Conservation (phyloP, 352 stramenopile species). For the Pythium dissimile region DNA sequence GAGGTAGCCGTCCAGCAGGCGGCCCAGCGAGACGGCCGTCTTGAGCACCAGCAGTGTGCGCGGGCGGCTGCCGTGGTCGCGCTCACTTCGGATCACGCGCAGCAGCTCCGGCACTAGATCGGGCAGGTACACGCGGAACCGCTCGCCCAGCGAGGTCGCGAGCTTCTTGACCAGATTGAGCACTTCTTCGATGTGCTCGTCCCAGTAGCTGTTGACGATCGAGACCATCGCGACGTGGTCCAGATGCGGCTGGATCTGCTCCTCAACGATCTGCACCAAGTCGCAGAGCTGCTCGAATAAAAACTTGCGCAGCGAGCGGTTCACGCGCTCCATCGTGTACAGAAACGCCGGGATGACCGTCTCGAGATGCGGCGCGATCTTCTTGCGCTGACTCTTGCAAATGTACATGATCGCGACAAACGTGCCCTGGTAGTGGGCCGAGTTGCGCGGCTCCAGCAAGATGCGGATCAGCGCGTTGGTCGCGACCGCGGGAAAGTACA, state of each 20-base stretch:
- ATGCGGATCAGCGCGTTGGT: constrained; percentile 97
- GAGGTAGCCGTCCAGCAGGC: constrained; percentile 78
- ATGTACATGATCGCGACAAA: constrained; percentile 99
- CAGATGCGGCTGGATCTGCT: constrained; percentile 93
- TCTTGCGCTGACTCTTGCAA: constrained; percentile 94
- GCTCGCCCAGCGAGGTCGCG: constrained; percentile 75
- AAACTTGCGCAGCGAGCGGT: constrained; percentile 89
- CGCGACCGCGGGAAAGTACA: constrained; percentile 97
- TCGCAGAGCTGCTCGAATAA: constrained; percentile 96
- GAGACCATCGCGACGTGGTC: constrained; percentile 81
- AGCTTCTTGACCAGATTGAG: constrained; percentile 96
- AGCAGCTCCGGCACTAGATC: constrained; percentile 88
- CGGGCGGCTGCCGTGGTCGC: constrained; percentile 58
- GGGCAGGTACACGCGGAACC: constrained; percentile 88
- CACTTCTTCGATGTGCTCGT: constrained; percentile 94
- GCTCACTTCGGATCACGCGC: constrained; percentile 78
- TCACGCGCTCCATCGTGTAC: constrained; percentile 89
- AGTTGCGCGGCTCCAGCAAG: constrained; percentile 95
- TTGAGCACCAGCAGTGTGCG: constrained; percentile 79
- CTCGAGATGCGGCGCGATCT: constrained; percentile 94
- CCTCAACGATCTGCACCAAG: constrained; percentile 95
- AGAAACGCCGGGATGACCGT: constrained; percentile 98
- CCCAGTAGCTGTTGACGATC: constrained; percentile 83
- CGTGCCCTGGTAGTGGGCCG: constrained; percentile 95
- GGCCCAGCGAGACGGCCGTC: constrained; percentile 69